Base-by-base conservation (phyloP, 352 stramenopile species). In the Phytophthora nicotianae region DNA sequence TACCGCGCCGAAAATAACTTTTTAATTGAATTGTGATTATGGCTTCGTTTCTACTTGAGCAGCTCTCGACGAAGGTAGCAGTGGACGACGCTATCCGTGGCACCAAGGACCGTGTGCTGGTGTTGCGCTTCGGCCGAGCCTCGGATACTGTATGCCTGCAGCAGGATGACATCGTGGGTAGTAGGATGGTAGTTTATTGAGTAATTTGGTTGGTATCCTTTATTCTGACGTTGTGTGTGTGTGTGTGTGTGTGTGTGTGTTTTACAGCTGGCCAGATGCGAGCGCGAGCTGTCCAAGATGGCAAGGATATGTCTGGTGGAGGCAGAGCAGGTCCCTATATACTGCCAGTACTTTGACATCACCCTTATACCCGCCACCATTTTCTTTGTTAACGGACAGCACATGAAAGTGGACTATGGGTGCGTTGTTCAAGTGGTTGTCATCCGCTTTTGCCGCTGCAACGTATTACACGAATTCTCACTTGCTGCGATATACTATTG, bases 401-500 rank as follows among this genome's bases (percentile, higher is more conserved):
- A 96, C 74, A 96, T 95, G 65, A 96, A 96, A 77, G 85, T 96
- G 49, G 86, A 96, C 76, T 96, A 92, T 49, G 75, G 83, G 87
- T 96, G 61, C n/a, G 68, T 70, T n/a, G 16, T 49, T 52, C 0
- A 32, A 38, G 10, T 33, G 35, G 14, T 20, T 54, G 33, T 38
- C 13, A 26, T 29, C n/a, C 14, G 37, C 37, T 43, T 6, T 10
- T 24, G 29, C 5, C 20, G 29, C 14, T 48, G 8, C 43, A 40
- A 40, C 19, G 21, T 5, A 16, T 33, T 9, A 48, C 21, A 33
- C 5, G 45, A 13, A 32, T 49, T 29, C 4, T 50, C 14, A 29
- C 33, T n/a, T 53, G 16, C 27, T 50, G 11, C n/a, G 42, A 37
- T 42, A 29, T 46, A 32, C 13, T 46, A 3, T 29, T 48, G 21